Percentiles rank a stretch among this genome's conserved stretches.
Conservation (phyloP, 192 early-diverging fungal species). For the Helicostylum pulchrum region DNA sequence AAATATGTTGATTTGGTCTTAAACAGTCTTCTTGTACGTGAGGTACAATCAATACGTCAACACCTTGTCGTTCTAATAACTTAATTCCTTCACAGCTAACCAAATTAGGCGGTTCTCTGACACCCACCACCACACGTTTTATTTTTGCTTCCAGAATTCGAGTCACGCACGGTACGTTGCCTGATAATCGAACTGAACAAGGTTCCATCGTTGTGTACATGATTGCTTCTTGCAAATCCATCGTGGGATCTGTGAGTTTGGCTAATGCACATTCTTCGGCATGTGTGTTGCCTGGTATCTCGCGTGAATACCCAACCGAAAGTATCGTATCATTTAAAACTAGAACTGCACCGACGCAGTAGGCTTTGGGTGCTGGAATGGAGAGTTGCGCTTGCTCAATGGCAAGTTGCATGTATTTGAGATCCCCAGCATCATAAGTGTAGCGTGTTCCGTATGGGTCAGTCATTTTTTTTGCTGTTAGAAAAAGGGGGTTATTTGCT, state of each 20-base stretch:
- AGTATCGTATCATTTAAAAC: constrained; percentile 51
- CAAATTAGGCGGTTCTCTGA: constrained; percentile 85
- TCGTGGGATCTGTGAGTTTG: constrained; percentile 58
- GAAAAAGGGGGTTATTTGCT: too few relatives aligned
- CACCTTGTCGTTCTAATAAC: constrained; percentile 62
- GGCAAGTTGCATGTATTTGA: constrained; percentile 75
- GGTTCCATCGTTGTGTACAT: constrained; percentile 99
- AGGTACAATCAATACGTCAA: constrained; percentile 70
- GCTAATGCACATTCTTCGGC: constrained; percentile 86
- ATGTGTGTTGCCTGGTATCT: constrained; percentile 95
- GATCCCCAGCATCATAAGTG: constrained; percentile 46
- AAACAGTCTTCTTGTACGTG: constrained; percentile 74
- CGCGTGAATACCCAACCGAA: constrained; percentile 85
- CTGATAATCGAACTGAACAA: constrained; percentile 72
- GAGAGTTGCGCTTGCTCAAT: constrained; percentile 82
- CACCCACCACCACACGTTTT: constrained; percentile 76
- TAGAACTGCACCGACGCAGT: constrained; percentile 90
- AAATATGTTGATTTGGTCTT: constrained; percentile 49
- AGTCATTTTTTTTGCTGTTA: constrained; percentile 5
- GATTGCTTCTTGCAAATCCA: constrained; percentile 45
- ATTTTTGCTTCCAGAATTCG: constrained; percentile 71
- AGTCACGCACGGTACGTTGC: constrained; percentile 71
- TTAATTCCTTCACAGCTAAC: constrained; percentile 75
- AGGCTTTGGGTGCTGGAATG: constrained; percentile 74
- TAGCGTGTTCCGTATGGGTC: constrained; percentile 12